These are phyloP conservation scores for Oryza rufipogon DNA, from an alignment of 176 grass and related monocot species.

Conservation along the genomic window DNA sequence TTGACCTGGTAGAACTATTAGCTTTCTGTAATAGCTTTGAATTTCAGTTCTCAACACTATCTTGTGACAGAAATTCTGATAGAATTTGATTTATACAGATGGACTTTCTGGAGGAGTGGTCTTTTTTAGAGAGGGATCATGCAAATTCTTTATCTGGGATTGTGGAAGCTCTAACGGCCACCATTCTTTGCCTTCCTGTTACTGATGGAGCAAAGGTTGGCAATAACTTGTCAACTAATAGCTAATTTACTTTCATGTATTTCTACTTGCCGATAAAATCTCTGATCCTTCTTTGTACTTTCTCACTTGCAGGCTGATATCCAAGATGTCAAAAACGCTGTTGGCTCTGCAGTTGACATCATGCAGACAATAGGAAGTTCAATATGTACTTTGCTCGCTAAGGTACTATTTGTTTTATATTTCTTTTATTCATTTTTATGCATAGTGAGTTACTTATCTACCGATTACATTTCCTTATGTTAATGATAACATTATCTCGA, in stretches of 20 bases:
- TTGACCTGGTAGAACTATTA: slow-evolving; percentile 6
- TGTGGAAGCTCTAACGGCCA: slow-evolving; percentile 76
- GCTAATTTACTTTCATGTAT: slow-evolving; percentile 12
- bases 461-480: slow-evolving; percentile 1
- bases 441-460: slow-evolving; percentile 27
- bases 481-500: background rate
- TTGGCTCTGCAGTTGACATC: slow-evolving; percentile 76
- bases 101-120: slow-evolving; percentile 85
- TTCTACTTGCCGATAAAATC: slow-evolving; percentile 16
- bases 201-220: slow-evolving; percentile 88
- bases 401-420: slow-evolving; percentile 53
- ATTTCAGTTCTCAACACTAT: slow-evolving; percentile 16
- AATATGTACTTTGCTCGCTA: slow-evolving; percentile 73
- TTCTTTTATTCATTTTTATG: slow-evolving; percentile 30
- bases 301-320: slow-evolving; percentile 67
- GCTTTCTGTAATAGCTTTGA: background rate
- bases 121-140: slow-evolving; percentile 69
- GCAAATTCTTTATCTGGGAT: slow-evolving; percentile 66
- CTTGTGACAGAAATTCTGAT: slow-evolving; percentile 27
- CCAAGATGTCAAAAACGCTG: slow-evolving; percentile 87
- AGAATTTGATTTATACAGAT: slow-evolving; percentile 60
- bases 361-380: slow-evolving; percentile 92
- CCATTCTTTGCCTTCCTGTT: slow-evolving; percentile 81
- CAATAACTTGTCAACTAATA: slow-evolving; percentile 3
- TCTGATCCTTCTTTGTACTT: slow-evolving; percentile 28